Conservation (phyloP, 164 flowering plant species). For the Saururus chinensis region DNA sequence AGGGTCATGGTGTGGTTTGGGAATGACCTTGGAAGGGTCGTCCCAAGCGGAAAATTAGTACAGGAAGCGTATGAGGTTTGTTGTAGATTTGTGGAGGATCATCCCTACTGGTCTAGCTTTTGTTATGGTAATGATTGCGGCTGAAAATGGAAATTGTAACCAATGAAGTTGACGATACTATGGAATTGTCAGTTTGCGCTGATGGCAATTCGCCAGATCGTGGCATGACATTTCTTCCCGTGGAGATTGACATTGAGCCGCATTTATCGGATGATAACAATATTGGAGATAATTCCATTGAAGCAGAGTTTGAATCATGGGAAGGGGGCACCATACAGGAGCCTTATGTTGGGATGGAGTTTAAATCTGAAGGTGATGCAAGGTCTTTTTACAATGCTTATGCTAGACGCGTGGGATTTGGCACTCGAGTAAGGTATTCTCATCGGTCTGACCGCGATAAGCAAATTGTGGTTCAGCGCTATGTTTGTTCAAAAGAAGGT, state of each 20-base stretch:
- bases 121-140: too few relatives aligned
- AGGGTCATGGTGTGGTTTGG: too few relatives aligned
- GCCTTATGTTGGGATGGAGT: slow-evolving; percentile 10
- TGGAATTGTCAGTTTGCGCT: neutral
- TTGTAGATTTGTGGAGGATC: too few relatives aligned
- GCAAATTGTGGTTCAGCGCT: slow-evolving; percentile 1
- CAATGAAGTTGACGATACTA: neutral
- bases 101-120: too few relatives aligned
- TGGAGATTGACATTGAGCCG: slow-evolving; percentile 1
- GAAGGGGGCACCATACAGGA: neutral
- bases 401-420: slow-evolving; percentile 4
- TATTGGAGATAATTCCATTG: neutral
- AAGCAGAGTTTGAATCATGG: neutral
- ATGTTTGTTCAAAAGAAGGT: slow-evolving; percentile 9
- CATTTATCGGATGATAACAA: neutral
- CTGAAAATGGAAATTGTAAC: neutral
- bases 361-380: slow-evolving; percentile 5
- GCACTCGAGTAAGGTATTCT: slow-evolving; percentile 3
- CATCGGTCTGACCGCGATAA: slow-evolving; percentile 6
- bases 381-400: slow-evolving; percentile 7
- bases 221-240: neutral
- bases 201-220: neutral
- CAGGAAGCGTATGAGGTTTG: too few relatives aligned
- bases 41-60: too few relatives aligned
- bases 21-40: too few relatives aligned